Evolutionary conservation across 139 green algal species (phyloP).

Genomic region (Asterochloris erici): DNA sequence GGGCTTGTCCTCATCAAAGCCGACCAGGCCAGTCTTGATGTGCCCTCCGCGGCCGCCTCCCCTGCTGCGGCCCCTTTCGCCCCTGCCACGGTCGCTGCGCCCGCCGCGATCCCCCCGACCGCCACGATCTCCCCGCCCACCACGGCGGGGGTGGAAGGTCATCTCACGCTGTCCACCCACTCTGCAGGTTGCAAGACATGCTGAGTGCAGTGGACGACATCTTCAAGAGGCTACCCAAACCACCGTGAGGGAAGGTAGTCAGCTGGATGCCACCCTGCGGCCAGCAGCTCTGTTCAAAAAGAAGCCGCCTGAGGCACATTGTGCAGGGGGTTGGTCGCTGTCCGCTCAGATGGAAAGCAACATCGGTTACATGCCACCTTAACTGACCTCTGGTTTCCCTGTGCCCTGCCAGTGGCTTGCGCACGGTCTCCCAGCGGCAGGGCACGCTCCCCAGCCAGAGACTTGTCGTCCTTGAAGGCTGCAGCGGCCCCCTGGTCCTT

Average conservation of each 20-base stretch:
- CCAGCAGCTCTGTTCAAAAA: too few species aligned
- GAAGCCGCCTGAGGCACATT: not conserved
- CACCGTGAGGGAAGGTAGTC: not conserved
- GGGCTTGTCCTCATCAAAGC: conserved; percentile 16
- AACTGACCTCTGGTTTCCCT: not conserved
- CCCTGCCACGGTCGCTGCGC: not conserved
- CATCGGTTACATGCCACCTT: not conserved
- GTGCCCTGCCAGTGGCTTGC: conserved; percentile 5
- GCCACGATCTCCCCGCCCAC: conserved; percentile 15
- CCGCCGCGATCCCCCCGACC: not conserved
- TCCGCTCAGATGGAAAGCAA: not conserved
- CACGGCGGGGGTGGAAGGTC: conserved; percentile 48
- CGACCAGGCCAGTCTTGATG: not conserved
- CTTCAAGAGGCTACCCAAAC: not conserved
- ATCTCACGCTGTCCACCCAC: conserved; percentile 63
- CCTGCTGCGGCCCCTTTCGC: conserved; percentile 1
- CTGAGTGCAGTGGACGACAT: not conserved
- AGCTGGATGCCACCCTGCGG: not conserved
- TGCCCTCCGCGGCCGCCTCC: conserved; percentile 11
- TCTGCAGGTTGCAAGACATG: conserved; percentile 3
- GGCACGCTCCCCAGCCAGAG: conserved; percentile 35
- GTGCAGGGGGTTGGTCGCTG: too few species aligned
- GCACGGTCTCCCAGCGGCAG: conserved; percentile 56
- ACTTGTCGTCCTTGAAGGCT: conserved; percentile 59
- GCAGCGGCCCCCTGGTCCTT: conserved; percentile 54